Evolutionary conservation across 441 rosid species (phyloP), one percentile per base, ranked within the genome.

Genomic region (Adansonia madagascariensis): DNA sequence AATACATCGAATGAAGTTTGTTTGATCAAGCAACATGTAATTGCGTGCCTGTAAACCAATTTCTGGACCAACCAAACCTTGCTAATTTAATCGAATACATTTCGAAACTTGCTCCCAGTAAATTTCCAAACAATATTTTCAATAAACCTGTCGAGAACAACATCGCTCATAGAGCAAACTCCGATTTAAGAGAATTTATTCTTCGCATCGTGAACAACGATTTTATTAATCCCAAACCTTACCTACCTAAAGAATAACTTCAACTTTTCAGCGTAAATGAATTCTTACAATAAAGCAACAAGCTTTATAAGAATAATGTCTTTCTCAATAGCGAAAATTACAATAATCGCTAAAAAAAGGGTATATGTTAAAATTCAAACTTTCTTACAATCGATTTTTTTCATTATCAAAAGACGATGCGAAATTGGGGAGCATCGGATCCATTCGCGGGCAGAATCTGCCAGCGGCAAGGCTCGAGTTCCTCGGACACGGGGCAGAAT

Each of bases 381-480:
- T 10, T 27, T 65, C 82, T 56, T 53, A 44, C 57, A 52, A 17
- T 35, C 60, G 11, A 53, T 46, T 3, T 15, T 53, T 53, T 71
- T 59, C 14, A 20, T 3, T 15, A 66, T 89, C 85, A 94, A 75
- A 94, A 94, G 59, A 93, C 97, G 46, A 93, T 91, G 76, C 98
- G 97, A 82, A 94, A 92, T 84, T 91, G 97, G 0, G 98, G 98
- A 7, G 97, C 97, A 74, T 91, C 93, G 66, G 86, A 80, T 0
- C 82, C 94, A 67, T 74, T 84, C 1, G 97, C 92, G 4, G 97
- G 92, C 15, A 91, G 80, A 83, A 94, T 88, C 79, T 89, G 92
- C 98, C 98, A 93, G 57, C 97, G 94, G 82, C 98, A 94, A 20
- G 98, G 98, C 76, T 93, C 95, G 65, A 94, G 93, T n/a, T 94